These are phyloP conservation scores for Botrytis byssoidea DNA, from an alignment of 2,329 filamentous ascomycete genomes.

Conservation along the genomic window DNA sequence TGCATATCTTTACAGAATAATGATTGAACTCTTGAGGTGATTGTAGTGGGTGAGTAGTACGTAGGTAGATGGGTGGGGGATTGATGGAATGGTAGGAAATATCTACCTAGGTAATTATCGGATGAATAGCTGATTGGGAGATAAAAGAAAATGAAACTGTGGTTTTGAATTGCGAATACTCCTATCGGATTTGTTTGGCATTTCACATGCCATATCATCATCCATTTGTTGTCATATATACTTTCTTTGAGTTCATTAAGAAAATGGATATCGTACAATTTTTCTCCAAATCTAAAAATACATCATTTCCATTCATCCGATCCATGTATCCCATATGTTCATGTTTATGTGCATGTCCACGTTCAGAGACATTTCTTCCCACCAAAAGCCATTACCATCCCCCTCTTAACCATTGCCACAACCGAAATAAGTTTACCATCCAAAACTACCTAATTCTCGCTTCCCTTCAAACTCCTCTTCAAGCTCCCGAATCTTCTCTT, in stretches of 20 bases:
- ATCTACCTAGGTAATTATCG: not conserved
- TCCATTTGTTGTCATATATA: not conserved
- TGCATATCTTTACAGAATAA: not conserved
- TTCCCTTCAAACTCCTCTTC: slow-evolving; percentile 42
- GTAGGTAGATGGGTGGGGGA: not conserved
- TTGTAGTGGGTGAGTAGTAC: not conserved
- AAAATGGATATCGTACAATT: not conserved
- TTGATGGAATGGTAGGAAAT: not conserved
- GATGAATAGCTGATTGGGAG: not conserved
- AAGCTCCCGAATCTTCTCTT: slow-evolving; percentile 55
- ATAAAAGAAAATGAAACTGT: not conserved
- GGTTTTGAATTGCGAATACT: not conserved
- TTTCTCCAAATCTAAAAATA: not conserved
- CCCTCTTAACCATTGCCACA: not conserved
- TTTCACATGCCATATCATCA: not conserved
- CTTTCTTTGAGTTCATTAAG: not conserved
- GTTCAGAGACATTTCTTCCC: not conserved
- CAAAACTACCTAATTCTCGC: not conserved
- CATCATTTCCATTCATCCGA: not conserved
- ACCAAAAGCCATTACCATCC: not conserved
- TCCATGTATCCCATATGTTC: not conserved
- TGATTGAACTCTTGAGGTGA: not conserved
- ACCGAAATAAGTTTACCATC: not conserved
- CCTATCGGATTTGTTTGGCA: not conserved
- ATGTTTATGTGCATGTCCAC: not conserved